These are phyloP conservation scores for Umbelopsis vinacea DNA, from an alignment of 192 early-diverging fungal genomes.

Conservation along the genomic window DNA sequence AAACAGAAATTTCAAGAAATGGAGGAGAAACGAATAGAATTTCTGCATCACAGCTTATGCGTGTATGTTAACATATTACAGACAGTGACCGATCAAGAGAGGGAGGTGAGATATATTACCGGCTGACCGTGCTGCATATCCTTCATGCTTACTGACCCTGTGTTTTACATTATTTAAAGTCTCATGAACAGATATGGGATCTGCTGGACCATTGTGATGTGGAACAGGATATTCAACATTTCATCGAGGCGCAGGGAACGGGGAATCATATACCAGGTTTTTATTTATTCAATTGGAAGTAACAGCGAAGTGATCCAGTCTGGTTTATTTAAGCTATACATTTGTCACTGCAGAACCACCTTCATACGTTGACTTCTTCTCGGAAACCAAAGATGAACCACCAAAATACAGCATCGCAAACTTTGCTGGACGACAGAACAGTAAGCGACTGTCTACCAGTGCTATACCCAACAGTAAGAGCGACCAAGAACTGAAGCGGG, in stretches of 20 bases:
- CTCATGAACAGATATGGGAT: slow-evolving; percentile 73
- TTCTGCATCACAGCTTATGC: slow-evolving; percentile 67
- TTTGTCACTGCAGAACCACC: slow-evolving; percentile 2
- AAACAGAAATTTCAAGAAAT: slow-evolving; percentile 61
- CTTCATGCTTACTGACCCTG: too few species aligned
- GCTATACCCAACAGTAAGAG: background rate
- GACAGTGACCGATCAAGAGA: slow-evolving; percentile 66
- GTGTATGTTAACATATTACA: slow-evolving; percentile 76
- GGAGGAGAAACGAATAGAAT: slow-evolving; percentile 78
- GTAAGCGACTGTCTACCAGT: background rate
- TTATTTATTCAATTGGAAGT: background rate
- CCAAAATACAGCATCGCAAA: slow-evolving; percentile 18
- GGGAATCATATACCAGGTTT: slow-evolving; percentile 58
- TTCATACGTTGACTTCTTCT: slow-evolving; percentile 11
- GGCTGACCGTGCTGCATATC: too few species aligned
- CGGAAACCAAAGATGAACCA: background rate
- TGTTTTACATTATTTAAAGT: slow-evolving; percentile 31
- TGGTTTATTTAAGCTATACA: background rate
- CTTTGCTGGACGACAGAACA: background rate
- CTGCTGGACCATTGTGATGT: slow-evolving; percentile 69
- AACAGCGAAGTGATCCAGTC: background rate
- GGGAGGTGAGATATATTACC: slow-evolving; percentile 52
- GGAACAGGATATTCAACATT: slow-evolving; percentile 63
- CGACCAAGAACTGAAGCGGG: background rate
- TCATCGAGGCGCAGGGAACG: slow-evolving; percentile 66